These are phyloP conservation scores for Cladosporium sp. DNA, from an alignment of 2,329 filamentous ascomycete genomes.

Conservation along the genomic window DNA sequence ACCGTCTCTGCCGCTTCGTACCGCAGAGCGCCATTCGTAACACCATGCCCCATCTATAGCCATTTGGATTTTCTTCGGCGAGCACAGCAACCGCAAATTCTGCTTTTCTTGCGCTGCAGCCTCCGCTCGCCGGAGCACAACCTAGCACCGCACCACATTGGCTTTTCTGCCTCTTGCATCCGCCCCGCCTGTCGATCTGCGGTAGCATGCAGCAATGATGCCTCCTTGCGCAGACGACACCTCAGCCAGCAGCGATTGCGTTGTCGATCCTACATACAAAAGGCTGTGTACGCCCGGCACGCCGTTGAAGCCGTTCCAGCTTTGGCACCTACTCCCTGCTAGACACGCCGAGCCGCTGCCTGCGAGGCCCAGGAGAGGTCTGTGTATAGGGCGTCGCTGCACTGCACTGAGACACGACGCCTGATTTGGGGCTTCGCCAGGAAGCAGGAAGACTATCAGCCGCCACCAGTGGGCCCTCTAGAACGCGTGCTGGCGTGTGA, in stretches of 20 bases:
- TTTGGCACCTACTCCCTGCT: constrained; percentile 8
- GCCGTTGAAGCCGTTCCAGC: constrained; percentile 17
- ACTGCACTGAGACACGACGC: constrained; percentile 16
- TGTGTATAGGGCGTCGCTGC: constrained; percentile 13
- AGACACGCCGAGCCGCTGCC: constrained; percentile 10
- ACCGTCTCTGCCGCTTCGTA: constrained; percentile 14
- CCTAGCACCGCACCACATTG: constrained; percentile 13
- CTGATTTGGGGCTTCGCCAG: constrained; percentile 6
- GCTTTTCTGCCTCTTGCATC: constrained; percentile 14
- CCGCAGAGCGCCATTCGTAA: constrained; percentile 17
- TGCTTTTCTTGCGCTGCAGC: neutral
- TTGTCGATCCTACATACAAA: constrained; percentile 14
- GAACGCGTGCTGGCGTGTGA: constrained; percentile 15
- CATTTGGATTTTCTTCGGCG: constrained; percentile 17
- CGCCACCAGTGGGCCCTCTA: constrained; percentile 5
- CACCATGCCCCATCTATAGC: neutral
- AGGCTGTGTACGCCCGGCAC: constrained; percentile 4
- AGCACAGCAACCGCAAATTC: constrained; percentile 13
- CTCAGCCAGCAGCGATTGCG: constrained; percentile 12
- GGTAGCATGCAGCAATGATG: constrained; percentile 15
- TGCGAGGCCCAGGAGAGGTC: constrained; percentile 16
- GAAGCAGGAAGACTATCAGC: constrained; percentile 14
- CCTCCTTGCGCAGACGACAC: constrained; percentile 16
- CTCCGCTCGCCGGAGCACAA: constrained; percentile 1
- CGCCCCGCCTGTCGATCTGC: constrained; percentile 9